Evolutionary conservation across 192 early-diverging fungal species (phyloP), one percentile per base, ranked within the genome.

Genomic region (Gaertneriomyces semiglobifer): DNA sequence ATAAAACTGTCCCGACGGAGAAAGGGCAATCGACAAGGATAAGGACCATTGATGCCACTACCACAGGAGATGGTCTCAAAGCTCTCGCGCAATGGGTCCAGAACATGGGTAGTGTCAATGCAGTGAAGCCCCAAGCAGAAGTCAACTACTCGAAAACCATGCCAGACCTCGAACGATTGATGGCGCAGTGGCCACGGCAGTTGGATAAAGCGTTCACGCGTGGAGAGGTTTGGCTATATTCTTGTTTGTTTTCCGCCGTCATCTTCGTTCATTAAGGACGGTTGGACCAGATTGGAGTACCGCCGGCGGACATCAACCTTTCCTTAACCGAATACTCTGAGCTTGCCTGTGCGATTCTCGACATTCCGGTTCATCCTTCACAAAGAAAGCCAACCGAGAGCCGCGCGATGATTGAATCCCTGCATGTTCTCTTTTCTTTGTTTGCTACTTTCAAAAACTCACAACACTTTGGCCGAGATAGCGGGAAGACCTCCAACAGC

Each of bases 381-480:
- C 54, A 53, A 58, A 33, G 58, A 7, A 81, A 71, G 51, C 50
- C 42, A n/a, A 65, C 64, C 5, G 58, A 55, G 50, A 71, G 46
- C 42, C 52, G 62, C 5, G 50, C 63, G 33, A 43, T 61, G 25
- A 75, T 86, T 43, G 79, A 86, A 44, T 47, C 74, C 4, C 60
- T 86, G 16, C 77, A 81, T 59, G 74, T 77, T 1, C 55, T 86
- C 40, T 86, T 82, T 60, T 69, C 73, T 7, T 64, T 85, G 53
- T 86, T 84, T 62, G 58, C 61, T 8, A 84, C 82, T 54, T 86
- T 86, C 62, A 86, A 83, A 56, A 84, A 82, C 59, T 80, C 77
- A 16, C 81, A 84, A 56, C 84, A 86, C 63, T 86, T 86, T 67
- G 65, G 72, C 47, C 57, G 51, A 33, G 25, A 33, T 33, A 33